These are phyloP conservation scores for Epichloe hybrida DNA, from an alignment of 2,329 filamentous ascomycete genomes.

Conservation along the genomic window DNA sequence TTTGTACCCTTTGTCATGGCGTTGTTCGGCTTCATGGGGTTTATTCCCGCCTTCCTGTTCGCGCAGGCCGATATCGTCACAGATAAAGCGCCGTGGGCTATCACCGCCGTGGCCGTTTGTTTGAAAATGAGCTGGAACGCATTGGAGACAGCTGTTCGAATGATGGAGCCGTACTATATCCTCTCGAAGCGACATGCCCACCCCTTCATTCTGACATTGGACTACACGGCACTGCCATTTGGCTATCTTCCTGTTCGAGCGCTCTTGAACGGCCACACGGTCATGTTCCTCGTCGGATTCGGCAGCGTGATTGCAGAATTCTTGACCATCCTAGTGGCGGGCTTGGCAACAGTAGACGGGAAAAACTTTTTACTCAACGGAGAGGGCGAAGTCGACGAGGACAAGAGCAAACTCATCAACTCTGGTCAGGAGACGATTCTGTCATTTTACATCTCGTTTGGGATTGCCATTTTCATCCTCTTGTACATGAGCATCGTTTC, in stretches of 20 bases:
- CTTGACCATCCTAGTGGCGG: slow-evolving; percentile 54
- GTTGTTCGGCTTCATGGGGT: slow-evolving; percentile 39
- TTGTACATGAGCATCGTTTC: slow-evolving; percentile 49
- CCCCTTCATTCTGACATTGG: slow-evolving; percentile 52
- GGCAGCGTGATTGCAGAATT: slow-evolving; percentile 62
- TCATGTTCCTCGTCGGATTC: slow-evolving; percentile 55
- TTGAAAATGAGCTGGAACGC: slow-evolving; percentile 57
- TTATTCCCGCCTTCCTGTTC: slow-evolving; percentile 52
- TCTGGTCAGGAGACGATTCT: slow-evolving; percentile 45
- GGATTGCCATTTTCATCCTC: slow-evolving; percentile 49
- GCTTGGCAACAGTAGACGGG: slow-evolving; percentile 51
- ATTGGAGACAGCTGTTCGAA: slow-evolving; percentile 55
- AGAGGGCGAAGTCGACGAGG: slow-evolving; percentile 5
- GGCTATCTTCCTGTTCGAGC: slow-evolving; percentile 50
- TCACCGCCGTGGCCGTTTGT: slow-evolving; percentile 51
- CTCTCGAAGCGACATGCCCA: slow-evolving; percentile 53
- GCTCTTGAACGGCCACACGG: slow-evolving; percentile 47
- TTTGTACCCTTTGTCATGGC: slow-evolving; percentile 47
- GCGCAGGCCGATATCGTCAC: slow-evolving; percentile 39
- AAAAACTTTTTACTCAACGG: slow-evolving; percentile 36
- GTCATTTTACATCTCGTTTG: slow-evolving; percentile 55
- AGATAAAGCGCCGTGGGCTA: slow-evolving; percentile 48
- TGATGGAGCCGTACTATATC: slow-evolving; percentile 64
- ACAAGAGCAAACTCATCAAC: slow-evolving; percentile 21
- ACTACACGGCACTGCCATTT: slow-evolving; percentile 61